phyloP scores from a whole-genome alignment of 2,329 filamentous ascomycete genomes.

The Esteya vermicola region DNA sequence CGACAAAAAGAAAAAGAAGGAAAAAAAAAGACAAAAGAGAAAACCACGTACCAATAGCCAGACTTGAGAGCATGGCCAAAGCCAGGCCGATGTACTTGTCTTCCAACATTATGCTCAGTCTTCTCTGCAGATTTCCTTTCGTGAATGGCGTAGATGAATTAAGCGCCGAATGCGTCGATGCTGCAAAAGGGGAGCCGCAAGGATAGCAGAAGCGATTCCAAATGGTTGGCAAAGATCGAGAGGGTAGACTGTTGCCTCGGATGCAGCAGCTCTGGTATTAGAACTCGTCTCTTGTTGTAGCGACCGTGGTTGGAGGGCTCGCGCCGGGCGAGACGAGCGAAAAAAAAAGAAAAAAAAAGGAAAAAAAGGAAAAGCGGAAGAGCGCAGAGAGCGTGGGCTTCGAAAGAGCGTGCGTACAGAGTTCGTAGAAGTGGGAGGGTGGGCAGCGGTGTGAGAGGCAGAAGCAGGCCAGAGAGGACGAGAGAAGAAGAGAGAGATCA shows the following conservation, averaged over 20 bases:
- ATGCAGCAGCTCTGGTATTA: no score
- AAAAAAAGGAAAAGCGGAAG: background rate
- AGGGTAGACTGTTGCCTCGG: no score
- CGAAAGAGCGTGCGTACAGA: no score
- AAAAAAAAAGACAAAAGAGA: conserved; percentile 3
- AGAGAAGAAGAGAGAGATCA: background rate
- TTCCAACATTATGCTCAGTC: conserved; percentile 24
- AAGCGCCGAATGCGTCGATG: background rate
- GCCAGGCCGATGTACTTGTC: conserved; percentile 53
- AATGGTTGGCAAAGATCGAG: no score
- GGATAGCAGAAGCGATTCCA: no score
- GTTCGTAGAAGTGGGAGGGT: no score
- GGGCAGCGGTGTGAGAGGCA: no score
- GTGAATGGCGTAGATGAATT: background rate
- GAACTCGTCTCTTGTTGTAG: background rate
- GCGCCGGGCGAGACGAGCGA: conserved; percentile 6
- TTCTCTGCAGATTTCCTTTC: no score
- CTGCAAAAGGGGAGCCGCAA: background rate
- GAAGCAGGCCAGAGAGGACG: conserved; percentile 7
- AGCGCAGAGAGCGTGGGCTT: no score
- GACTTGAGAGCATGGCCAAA: conserved; percentile 58
- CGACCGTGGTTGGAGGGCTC: conserved; percentile 1
- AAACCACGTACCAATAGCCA: conserved; percentile 53
- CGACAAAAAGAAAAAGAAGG: conserved; percentile 1
- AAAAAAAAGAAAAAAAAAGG: no score